Conservation (phyloP, 2,329 filamentous ascomycete species). For the Akanthomyces uredinophilus region DNA sequence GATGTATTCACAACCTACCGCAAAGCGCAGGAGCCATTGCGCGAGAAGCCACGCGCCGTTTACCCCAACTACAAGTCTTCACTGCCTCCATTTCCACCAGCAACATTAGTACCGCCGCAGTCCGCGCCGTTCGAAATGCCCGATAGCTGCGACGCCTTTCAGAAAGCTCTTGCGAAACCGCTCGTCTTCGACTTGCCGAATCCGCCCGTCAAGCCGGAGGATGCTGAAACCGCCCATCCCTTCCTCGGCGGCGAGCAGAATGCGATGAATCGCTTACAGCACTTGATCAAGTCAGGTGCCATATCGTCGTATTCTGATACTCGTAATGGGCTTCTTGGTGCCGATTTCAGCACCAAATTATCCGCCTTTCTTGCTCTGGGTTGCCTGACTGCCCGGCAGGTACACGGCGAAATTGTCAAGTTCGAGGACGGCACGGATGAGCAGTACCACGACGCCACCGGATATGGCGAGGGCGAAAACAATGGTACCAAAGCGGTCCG, state of each 20-base stretch:
- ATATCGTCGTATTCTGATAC: conserved; percentile 64
- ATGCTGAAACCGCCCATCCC: conserved; percentile 55
- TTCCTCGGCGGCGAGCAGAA: conserved; percentile 63
- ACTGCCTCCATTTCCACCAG: conserved; percentile 54
- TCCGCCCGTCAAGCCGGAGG: conserved; percentile 48
- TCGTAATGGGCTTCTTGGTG: conserved; percentile 64
- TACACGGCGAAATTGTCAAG: conserved; percentile 61
- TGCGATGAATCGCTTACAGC: conserved; percentile 52
- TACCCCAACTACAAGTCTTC: conserved; percentile 47
- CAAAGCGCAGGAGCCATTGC: conserved; percentile 67
- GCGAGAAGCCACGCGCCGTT: conserved; percentile 54
- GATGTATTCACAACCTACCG: conserved; percentile 73
- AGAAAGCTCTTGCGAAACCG: conserved; percentile 52
- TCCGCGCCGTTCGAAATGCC: conserved; percentile 59
- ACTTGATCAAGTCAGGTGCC: conserved; percentile 56
- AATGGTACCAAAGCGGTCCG: conserved; percentile 64
- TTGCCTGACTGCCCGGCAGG: conserved; percentile 65
- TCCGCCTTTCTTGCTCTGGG: conserved; percentile 70
- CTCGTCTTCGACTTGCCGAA: conserved; percentile 46
- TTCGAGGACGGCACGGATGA: conserved; percentile 61
- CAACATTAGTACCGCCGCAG: conserved; percentile 50
- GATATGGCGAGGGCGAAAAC: conserved; percentile 67
- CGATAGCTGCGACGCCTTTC: conserved; percentile 45
- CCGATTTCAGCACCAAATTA: conserved; percentile 70
- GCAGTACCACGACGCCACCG: conserved; percentile 36